Evolutionary conservation across 768 basidiomycete genomes (phyloP), one percentile per base, ranked within the genome.

Genomic region (Chlorophyllum brunneum): DNA sequence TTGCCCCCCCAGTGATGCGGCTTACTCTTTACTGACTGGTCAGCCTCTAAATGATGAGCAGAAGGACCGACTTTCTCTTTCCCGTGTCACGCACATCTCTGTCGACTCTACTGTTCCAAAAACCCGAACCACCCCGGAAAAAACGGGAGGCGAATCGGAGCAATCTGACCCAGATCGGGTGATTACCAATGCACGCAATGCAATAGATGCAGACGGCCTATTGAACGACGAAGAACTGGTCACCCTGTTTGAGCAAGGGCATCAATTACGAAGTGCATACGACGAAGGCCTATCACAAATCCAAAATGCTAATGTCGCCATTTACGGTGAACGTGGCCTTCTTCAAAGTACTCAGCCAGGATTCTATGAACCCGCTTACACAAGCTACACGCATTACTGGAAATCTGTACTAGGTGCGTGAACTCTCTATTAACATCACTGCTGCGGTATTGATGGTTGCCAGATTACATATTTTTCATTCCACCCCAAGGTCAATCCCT

Each of bases 381-480:
- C 94, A 31, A 90, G 86, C 63, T 95, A 86, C 61, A 92, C 95
- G 0, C 82, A 90, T 65, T 85, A 85, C 61, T 95, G 92, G 91
- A 81, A 88, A 61, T 70, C 86, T 7, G 86, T 87, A 2, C 64
- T 95, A 63, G 92, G 92, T 88, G 59, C 55, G 72, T 48, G n/a
- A n/a, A n/a, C n/a, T 29, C 24, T 16, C n/a, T 9, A 11, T 13
- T 26, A 38, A 26, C 29, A 11, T 15, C 48, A 27, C 26, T 26
- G 10, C 40, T 37, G 11, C 30, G 7, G 23, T 15, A 48, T 23
- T 51, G 42, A 46, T 54, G 13, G 48, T 51, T 23, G 42, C 27
- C 7, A 95, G 95, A 97, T 72, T 98, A 98, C 64, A 89, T 98
- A 47, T 93, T 97, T 64, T 71, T 95, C 44, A 58, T 85, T 4